Conservation (phyloP, 2,329 filamentous ascomycete species). For the Aphanocladium album region DNA sequence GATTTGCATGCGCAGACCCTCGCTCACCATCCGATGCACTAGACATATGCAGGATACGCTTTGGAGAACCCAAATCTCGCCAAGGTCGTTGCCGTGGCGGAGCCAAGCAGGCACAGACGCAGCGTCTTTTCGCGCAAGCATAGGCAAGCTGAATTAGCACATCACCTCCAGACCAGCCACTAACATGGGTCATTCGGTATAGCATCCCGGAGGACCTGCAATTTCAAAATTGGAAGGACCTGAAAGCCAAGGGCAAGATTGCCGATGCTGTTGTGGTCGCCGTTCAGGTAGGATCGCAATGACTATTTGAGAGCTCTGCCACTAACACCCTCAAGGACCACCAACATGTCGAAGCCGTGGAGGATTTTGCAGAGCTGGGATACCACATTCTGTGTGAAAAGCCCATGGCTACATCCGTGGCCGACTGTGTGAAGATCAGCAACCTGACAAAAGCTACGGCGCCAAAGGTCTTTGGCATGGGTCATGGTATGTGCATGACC, state of each 20-base stretch:
- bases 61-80: conserved; percentile 14
- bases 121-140: conserved; percentile 14
- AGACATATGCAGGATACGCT: conserved; percentile 16
- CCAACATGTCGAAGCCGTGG: conserved; percentile 24
- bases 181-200: not conserved
- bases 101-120: conserved; percentile 13
- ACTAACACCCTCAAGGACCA: conserved; percentile 13
- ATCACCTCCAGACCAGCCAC: not conserved
- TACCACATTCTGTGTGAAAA: conserved; percentile 18
- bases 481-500: conserved; percentile 10
- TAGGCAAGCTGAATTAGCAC: conserved; percentile 2
- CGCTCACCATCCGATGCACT: not conserved
- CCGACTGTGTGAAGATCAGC: conserved; percentile 15
- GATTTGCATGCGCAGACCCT: not conserved
- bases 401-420: conserved; percentile 16
- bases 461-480: conserved; percentile 15
- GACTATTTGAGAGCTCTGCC: not conserved
- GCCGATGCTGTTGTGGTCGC: conserved; percentile 16
- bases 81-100: conserved; percentile 15
- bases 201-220: conserved; percentile 14
- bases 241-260: conserved; percentile 14
- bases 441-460: not conserved
- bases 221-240: conserved; percentile 13
- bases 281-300: conserved; percentile 1
- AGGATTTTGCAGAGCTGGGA: conserved; percentile 26